Conservation (phyloP, 164 flowering plant species). For the Amborella trichopoda region DNA sequence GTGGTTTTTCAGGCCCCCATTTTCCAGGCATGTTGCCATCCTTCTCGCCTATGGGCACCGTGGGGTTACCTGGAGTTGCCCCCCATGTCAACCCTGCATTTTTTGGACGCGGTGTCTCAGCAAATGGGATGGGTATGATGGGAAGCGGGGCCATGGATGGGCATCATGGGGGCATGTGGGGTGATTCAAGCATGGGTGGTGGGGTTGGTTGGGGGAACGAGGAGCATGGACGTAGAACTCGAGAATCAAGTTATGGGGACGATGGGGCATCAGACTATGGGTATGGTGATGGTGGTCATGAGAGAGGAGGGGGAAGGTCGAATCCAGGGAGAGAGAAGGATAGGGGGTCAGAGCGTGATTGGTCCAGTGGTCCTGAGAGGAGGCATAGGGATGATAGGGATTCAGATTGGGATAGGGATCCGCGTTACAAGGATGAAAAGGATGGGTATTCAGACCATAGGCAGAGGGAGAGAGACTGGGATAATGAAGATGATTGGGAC, state of each 20-base stretch:
- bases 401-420: conserved; percentile 48
- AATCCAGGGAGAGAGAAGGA: conserved; percentile 53
- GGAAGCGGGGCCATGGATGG: conserved; percentile 51
- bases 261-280: conserved; percentile 62
- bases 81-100: conserved; percentile 80
- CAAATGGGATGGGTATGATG: conserved; percentile 70
- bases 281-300: conserved; percentile 47
- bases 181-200: conserved; percentile 42
- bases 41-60: conserved; percentile 35
- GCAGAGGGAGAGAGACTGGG: conserved; percentile 6
- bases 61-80: conserved; percentile 59
- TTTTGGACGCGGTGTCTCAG: conserved; percentile 52
- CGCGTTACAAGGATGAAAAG: conserved; percentile 59
- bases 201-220: conserved; percentile 56
- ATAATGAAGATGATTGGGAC: conserved; percentile 25
- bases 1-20: conserved; percentile 50
- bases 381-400: conserved; percentile 55
- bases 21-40: conserved; percentile 66
- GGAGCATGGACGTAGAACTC: conserved; percentile 37
- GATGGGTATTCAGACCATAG: conserved; percentile 45
- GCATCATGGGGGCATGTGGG: conserved; percentile 55
- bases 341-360: conserved; percentile 50
- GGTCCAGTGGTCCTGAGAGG: conserved; percentile 43
- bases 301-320: conserved; percentile 34
- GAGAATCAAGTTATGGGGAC: conserved; percentile 65